Evolutionary conservation across 306 rosid genomes (phyloP), one percentile per base, ranked within the genome.

Genomic region (Malus sieversii): DNA sequence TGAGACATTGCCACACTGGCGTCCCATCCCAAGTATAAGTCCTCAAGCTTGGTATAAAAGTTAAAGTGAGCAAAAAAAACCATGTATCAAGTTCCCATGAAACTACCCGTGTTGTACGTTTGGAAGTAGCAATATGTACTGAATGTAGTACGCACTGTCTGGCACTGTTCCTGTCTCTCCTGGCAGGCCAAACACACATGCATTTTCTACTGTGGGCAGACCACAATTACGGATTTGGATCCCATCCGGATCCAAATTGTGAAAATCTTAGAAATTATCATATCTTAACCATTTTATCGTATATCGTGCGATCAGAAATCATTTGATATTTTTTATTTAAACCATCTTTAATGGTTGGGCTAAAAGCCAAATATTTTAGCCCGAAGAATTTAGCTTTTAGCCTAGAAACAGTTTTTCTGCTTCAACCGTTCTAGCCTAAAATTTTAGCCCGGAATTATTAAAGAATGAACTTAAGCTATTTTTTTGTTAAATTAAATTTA

Each of bases 131-230:
- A 77, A n/a, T 38, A 38, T 38, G 42, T 38, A 38, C 42, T 7
- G 42, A 15, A 73, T 71, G 71, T 6, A 68, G 48, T 55, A 48
- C 53, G 68, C 71, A 61, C 55, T 61, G 4, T 27, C 40, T 46
- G n/a, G 60, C 58, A 78, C 66, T 45, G 66, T 73, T 18, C 64
- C 55, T 23, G 25, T 55, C 32, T 64, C 77, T 20, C 46, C 68
- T 80, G 78, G 61, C 80, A 69, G 68, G 68, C 78, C 70, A 44
- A 66, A 63, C 75, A 46, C 82, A 69, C 75, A 74, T 80, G 84
- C 82, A 73, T 51, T 15, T 15, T 51, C 45, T 51, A 15, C 32
- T 6, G 33, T 13, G n/a, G 67, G 25, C 57, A 55, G 74, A 29
- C 45, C 12, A 55, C 60, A 30, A n/a, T 55, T 40, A 1, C 9